A percentile compares a stretch with the other conserved stretches of the same genome.
These are phyloP conservation scores for Phytopythium aichiense DNA, from an alignment of 352 stramenopile species.

Conservation along the genomic window DNA sequence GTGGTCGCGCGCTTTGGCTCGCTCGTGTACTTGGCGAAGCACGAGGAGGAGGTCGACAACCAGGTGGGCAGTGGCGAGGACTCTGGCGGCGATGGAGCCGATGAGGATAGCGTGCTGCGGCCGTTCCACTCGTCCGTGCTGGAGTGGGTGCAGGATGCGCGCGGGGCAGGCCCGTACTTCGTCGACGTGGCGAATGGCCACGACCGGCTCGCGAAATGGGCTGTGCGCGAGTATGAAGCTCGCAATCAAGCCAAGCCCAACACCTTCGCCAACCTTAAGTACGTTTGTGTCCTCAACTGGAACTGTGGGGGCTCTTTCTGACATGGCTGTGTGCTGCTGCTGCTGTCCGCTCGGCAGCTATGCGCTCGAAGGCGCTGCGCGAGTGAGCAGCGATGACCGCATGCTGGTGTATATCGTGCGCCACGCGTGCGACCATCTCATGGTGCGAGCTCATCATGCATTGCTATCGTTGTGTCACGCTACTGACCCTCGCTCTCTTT, in stretches of 20 bases:
- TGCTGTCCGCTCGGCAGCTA: constrained; percentile 29
- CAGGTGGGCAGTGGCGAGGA: constrained; percentile 10
- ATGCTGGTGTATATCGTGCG: constrained; percentile 70
- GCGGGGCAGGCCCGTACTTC: constrained; percentile 42
- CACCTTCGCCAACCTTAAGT: constrained; percentile 74
- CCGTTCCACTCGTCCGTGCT: constrained; percentile 76
- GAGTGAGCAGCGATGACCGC: constrained; percentile 22
- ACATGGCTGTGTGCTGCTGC: constrained; percentile 3
- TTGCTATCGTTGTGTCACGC: not conserved
- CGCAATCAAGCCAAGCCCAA: constrained; percentile 39
- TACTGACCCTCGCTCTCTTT: not conserved
- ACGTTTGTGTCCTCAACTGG: constrained; percentile 6
- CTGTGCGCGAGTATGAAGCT: constrained; percentile 47
- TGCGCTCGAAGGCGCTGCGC: constrained; percentile 39
- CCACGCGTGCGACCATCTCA: constrained; percentile 68
- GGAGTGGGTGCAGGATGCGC: constrained; percentile 62
- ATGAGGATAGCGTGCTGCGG: constrained; percentile 17
- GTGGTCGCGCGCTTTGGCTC: constrained; percentile 45
- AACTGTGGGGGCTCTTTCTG: not conserved
- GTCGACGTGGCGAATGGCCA: constrained; percentile 53
- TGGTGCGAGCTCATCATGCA: constrained; percentile 26
- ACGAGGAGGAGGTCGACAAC: not conserved
- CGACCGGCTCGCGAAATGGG: constrained; percentile 56
- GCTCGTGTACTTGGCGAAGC: constrained; percentile 40
- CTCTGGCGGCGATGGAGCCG: constrained; percentile 20